These are phyloP conservation scores for Berkeleyomyces rouxiae DNA, from an alignment of 2,329 filamentous ascomycete species.

Conservation along the genomic window DNA sequence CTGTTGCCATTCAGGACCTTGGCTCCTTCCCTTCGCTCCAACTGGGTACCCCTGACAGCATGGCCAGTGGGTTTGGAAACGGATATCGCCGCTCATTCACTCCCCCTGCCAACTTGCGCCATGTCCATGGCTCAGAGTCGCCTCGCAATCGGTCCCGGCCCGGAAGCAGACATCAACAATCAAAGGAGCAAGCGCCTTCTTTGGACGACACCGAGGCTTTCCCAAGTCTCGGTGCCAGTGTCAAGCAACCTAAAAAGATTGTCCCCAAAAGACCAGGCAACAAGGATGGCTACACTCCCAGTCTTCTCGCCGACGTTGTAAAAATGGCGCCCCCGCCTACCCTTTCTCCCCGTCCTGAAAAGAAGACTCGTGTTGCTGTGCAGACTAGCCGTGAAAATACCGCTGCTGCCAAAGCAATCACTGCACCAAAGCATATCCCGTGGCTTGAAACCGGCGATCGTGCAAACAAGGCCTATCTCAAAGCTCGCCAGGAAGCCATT, in stretches of 20 bases:
- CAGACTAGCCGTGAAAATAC: slow-evolving; percentile 59
- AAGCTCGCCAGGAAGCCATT: slow-evolving; percentile 87
- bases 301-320: slow-evolving; percentile 81
- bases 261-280: slow-evolving; percentile 83
- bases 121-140: slow-evolving; percentile 41
- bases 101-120: slow-evolving; percentile 55
- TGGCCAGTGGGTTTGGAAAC: slow-evolving; percentile 22
- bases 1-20: slow-evolving; percentile 64
- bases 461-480: slow-evolving; percentile 87
- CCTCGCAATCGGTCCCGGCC: slow-evolving; percentile 66
- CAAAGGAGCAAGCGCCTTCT: slow-evolving; percentile 45
- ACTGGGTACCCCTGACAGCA: slow-evolving; percentile 40
- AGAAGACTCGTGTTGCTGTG: slow-evolving; percentile 45
- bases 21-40: slow-evolving; percentile 70
- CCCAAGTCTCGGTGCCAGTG: slow-evolving; percentile 60
- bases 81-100: slow-evolving; percentile 39
- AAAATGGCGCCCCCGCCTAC: slow-evolving; percentile 85
- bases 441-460: slow-evolving; percentile 89
- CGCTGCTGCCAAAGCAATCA: slow-evolving; percentile 65
- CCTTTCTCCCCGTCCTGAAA: slow-evolving; percentile 46
- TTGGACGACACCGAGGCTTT: slow-evolving; percentile 94
- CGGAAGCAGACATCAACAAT: slow-evolving; percentile 51
- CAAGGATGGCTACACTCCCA: slow-evolving; percentile 52
- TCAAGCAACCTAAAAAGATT: slow-evolving; percentile 74
- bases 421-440: slow-evolving; percentile 77